Percentiles rank a stretch among this genome's conserved stretches.
These are phyloP conservation scores for Phytophthora pseudosyringae DNA, from an alignment of 352 stramenopile species.

Conservation along the genomic window DNA sequence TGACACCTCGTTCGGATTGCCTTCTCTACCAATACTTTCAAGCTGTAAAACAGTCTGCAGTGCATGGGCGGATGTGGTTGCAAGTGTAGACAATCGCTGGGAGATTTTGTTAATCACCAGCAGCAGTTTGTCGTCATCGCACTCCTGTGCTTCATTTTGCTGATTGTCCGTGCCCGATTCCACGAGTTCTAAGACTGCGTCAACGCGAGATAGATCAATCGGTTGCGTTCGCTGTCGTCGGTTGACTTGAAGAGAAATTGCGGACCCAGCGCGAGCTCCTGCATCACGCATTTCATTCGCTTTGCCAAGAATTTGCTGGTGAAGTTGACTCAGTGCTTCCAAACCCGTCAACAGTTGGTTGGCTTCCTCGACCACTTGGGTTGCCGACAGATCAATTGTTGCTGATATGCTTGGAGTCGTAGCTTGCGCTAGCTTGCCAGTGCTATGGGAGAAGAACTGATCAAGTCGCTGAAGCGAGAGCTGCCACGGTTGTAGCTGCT, in stretches of 20 bases:
- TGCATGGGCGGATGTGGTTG: slow-evolving; percentile 7
- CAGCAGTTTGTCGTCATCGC: slow-evolving; percentile 10
- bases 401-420: neutral
- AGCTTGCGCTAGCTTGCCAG: slow-evolving; percentile 10
- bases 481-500: slow-evolving; percentile 61
- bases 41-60: slow-evolving; percentile 32
- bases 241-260: slow-evolving; percentile 15
- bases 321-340: slow-evolving; percentile 52
- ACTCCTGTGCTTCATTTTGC: slow-evolving; percentile 2
- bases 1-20: slow-evolving; percentile 2
- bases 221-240: slow-evolving; percentile 32
- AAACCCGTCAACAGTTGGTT: slow-evolving; percentile 51
- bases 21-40: slow-evolving; percentile 6
- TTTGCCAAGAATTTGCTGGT: slow-evolving; percentile 62
- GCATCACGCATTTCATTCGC: slow-evolving; percentile 58
- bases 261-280: slow-evolving; percentile 11
- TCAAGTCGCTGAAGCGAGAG: slow-evolving; percentile 53
- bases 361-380: slow-evolving; percentile 36
- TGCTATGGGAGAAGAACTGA: slow-evolving; percentile 41
- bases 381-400: slow-evolving; percentile 19
- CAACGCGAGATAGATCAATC: slow-evolving; percentile 45
- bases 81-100: slow-evolving; percentile 23
- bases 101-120: slow-evolving; percentile 23
- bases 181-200: slow-evolving; percentile 52
- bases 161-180: slow-evolving; percentile 17